Base-by-base conservation (phyloP, 345 rosid species). In the Raphanus raphanistrum region DNA sequence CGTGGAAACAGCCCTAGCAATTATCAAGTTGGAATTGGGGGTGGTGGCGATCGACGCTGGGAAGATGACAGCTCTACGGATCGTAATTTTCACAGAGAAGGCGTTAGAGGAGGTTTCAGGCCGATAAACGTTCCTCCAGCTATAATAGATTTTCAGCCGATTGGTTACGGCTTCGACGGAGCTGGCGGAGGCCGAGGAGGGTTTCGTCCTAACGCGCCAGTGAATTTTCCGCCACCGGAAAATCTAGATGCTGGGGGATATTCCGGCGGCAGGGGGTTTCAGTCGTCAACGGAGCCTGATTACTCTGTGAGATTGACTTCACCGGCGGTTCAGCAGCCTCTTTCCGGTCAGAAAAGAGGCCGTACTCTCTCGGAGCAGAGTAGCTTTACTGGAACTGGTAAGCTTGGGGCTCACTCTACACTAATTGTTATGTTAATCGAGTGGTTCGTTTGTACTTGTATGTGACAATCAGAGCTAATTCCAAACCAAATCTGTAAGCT, bases 321-420 rank as follows among this genome's bases (percentile, higher is more conserved):
- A 4, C 81, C 80, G 29, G 79, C 79, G 6, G 48, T 36, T 0
- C 66, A 73, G 21, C 75, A 70, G 63, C 79, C 84, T 63, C 80
- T 87, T 16, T 77, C 86, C 0, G 97, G 96, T 28, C 91, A 89
- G 79, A 92, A 92, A 72, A 85, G 96, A 68, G 83, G 87, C 36
- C 86, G 70, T 73, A 83, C 82, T 8, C 75, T 76, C 66, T 38
- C 83, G 71, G 87, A 85, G 31, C 87, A 87, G 60, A 92, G 82
- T 9, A 77, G 63, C 64, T 87, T 90, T 76, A 83, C 85, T 66
- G 90, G 85, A 66, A 50, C 52, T 74, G 76, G 84, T 82, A 66
- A 57, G 67, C 21, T 12, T 74, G 32, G 32, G 4, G 32, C 50
- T 73, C 65, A 54, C 59, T 79, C 65, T 73, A 32, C 32, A 1